phyloP scores from a whole-genome alignment of 2,329 filamentous ascomycete genomes.

The Westerdykella aurantiaca region DNA sequence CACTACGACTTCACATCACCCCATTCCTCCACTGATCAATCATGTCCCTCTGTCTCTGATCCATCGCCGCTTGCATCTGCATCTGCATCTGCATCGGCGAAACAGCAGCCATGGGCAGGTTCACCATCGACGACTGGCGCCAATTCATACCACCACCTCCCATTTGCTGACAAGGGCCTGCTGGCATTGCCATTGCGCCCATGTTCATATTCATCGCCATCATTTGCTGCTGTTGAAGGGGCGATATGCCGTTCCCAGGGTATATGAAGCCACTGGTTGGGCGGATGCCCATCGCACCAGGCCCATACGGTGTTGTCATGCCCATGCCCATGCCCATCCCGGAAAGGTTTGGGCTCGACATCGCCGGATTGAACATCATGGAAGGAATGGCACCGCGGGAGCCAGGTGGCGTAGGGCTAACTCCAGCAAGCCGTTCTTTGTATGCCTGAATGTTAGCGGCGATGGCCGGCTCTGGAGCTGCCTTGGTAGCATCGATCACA shows the following conservation, averaged over 20 bases:
- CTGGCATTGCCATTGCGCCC: constrained; percentile 11
- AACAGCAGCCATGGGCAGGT: constrained; percentile 13
- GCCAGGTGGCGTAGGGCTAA: constrained; percentile 14
- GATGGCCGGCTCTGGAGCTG: constrained; percentile 24
- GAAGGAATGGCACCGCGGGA: constrained; percentile 5
- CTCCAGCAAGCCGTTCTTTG: constrained; percentile 27
- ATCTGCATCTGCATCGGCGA: constrained; percentile 16
- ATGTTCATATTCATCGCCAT: constrained; percentile 14
- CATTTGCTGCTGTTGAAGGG: constrained; percentile 8
- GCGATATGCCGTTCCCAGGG: constrained; percentile 11
- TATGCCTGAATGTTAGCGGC: constrained; percentile 35
- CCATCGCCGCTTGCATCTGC: constrained; percentile 32
- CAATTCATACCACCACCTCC: constrained; percentile 6
- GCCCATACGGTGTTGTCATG: too few relatives aligned
- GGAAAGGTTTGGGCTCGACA: constrained; percentile 4
- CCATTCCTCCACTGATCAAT: constrained; percentile 57
- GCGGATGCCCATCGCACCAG: neutral
- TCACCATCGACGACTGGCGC: constrained; percentile 11
- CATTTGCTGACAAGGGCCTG: constrained; percentile 11
- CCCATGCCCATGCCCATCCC: constrained; percentile 14
- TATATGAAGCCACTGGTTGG: constrained; percentile 6
- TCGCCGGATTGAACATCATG: constrained; percentile 12
- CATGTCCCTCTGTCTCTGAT: constrained; percentile 49
- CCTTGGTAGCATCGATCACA: constrained; percentile 18
- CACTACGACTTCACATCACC: constrained; percentile 14